Evolutionary conservation across 1,284 basidiomycete species (phyloP), one percentile per base, ranked within the genome.

Genomic region (Thecaphora frezii): DNA sequence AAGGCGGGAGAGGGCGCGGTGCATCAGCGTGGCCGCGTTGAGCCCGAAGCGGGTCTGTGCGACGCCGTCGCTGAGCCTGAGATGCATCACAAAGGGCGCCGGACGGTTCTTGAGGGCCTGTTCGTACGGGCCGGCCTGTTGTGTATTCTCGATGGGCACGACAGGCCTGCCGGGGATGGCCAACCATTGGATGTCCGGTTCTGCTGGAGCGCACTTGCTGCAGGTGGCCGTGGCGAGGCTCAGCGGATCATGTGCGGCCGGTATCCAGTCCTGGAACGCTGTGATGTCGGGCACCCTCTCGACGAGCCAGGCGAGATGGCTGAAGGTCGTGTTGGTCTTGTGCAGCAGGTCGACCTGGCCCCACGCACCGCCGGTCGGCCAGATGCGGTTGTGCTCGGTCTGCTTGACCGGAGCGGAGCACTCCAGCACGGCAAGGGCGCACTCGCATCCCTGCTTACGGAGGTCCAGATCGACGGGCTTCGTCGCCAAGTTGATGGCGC

Each of bases 41-140:
- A 94, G 85, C 24, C 91, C 93, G 41, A 97, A 87, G 47, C 89
- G 86, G 47, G 94, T 86, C 39, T 84, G 84, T 0, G 91, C 92
- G 7, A 54, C 25, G 16, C 63, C 60, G 9, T 86, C 83, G 54
- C 88, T 85, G n/a, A 90, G 81, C 59, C 86, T 88, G 28, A 94
- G 83, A 76, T 93, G 91, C 0, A 92, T 89, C 30, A 93, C 85
- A 75, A 97, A 93, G 0, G 93, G 88, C 41, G 84, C 85, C 0
- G 93, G 93, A 14, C 93, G 86, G 54, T 86, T 83, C 81, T 97
- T 97, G 54, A 97, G 83, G 23, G 89, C 86, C 60, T 91, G 58
- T 51, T 62, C 69, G 54, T 72, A 72, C 3, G 68, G 68, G 3
- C 63, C 69, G 22, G 69, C 69, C 49, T 72, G 68, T 47, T 51